These are phyloP conservation scores for Fraxinus nigra DNA, from an alignment of 305 asterid species.

Conservation along the genomic window DNA sequence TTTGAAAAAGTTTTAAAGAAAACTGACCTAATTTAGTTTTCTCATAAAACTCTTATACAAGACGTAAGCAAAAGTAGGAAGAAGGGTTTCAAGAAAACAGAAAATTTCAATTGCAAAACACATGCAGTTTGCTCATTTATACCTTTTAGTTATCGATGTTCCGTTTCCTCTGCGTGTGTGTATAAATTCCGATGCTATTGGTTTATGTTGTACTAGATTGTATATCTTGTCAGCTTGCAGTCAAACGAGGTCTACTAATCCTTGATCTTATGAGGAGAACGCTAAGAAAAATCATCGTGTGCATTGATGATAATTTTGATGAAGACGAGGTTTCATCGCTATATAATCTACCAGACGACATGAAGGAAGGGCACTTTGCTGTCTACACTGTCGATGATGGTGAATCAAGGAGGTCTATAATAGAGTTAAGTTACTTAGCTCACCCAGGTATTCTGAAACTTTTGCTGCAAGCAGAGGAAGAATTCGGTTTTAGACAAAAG, in stretches of 20 bases:
- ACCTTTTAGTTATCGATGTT: conserved; percentile 23
- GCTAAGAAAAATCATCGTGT: conserved; percentile 19
- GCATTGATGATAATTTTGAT: conserved; percentile 8
- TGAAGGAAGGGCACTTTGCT: conserved; percentile 54
- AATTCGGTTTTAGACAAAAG: conserved; percentile 44
- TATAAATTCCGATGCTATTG: conserved; percentile 16
- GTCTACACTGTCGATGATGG: conserved; percentile 50
- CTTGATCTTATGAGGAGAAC: conserved; percentile 23
- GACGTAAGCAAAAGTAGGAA: background rate
- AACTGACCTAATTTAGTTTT: background rate
- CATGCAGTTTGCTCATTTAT: conserved; percentile 27
- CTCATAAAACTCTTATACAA: background rate
- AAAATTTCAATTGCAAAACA: conserved; percentile 19
- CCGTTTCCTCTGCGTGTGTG: conserved; percentile 16
- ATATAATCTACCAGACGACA: conserved; percentile 37
- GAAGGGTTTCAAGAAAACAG: background rate
- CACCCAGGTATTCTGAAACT: conserved; percentile 46
- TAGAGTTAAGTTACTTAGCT: conserved; percentile 37
- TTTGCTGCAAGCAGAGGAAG: conserved; percentile 44
- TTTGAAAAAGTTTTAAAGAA: background rate
- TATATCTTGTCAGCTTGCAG: background rate
- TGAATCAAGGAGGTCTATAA: conserved; percentile 35
- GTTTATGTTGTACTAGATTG: background rate
- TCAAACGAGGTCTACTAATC: conserved; percentile 17
- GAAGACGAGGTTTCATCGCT: conserved; percentile 18